Evolutionary conservation across 2,329 filamentous ascomycete genomes (phyloP).

Genomic region (Verticillium nubilum): DNA sequence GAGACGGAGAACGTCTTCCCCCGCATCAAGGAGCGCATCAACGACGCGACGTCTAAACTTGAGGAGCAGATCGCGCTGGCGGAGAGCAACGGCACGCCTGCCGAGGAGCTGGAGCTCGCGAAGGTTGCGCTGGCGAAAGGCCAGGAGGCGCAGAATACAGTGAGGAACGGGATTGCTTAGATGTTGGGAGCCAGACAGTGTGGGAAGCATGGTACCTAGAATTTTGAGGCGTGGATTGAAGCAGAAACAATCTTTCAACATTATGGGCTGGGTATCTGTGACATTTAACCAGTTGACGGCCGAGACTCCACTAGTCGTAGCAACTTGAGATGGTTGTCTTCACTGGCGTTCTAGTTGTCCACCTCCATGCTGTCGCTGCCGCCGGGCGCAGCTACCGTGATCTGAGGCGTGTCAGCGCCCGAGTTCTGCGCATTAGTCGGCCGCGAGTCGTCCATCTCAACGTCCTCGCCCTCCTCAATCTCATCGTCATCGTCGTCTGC

Average conservation of each 20-base stretch:
- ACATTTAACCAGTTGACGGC: background rate
- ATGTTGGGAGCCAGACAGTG: background rate
- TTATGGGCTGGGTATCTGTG: background rate
- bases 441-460: constrained; percentile 49
- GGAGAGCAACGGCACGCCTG: constrained; percentile 37
- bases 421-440: constrained; percentile 24
- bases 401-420: constrained; percentile 40
- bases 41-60: constrained; percentile 64
- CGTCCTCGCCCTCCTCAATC: constrained; percentile 45
- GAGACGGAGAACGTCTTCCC: constrained; percentile 83
- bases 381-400: constrained; percentile 43
- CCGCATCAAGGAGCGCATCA: constrained; percentile 65
- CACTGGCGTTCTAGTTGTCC: constrained; percentile 32
- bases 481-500: constrained; percentile 22
- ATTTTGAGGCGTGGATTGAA: background rate
- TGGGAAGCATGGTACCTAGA: background rate
- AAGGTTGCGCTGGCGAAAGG: constrained; percentile 47
- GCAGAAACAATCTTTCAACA: background rate
- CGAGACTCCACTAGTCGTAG: background rate
- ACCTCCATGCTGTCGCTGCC: constrained; percentile 61
- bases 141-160: constrained; percentile 26
- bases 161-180: background rate
- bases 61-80: constrained; percentile 69
- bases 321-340: background rate
- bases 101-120: constrained; percentile 50